These are phyloP conservation scores for Fusarium albosuccineum DNA, from an alignment of 2,329 filamentous ascomycete genomes.

Conservation along the genomic window DNA sequence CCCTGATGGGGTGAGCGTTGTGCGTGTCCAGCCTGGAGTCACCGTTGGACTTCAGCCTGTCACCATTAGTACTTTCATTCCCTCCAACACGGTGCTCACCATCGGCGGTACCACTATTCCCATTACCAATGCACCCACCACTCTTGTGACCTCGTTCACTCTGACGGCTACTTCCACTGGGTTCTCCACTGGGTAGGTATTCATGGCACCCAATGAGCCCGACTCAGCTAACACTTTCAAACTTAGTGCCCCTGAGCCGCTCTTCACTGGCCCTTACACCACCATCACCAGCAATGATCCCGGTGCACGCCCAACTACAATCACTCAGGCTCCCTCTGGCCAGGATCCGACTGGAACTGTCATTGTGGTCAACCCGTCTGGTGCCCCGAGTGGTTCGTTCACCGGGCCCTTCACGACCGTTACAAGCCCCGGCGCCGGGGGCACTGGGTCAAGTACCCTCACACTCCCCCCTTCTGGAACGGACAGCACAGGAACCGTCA, in stretches of 20 bases:
- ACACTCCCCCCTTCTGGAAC: background rate
- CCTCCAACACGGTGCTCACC: background rate
- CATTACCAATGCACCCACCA: background rate
- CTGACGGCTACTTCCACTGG: background rate
- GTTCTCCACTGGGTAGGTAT: background rate
- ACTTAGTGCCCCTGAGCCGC: background rate
- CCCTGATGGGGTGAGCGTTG: background rate
- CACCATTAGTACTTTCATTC: background rate
- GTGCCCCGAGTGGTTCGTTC: background rate
- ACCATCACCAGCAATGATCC: background rate
- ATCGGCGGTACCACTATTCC: background rate
- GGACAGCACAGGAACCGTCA: background rate
- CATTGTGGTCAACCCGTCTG: background rate
- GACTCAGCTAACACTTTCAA: background rate
- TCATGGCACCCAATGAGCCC: too few species aligned
- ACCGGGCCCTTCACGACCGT: background rate
- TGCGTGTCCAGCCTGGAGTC: conserved; percentile 1
- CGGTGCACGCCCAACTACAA: background rate
- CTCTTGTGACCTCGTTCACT: conserved; percentile 1
- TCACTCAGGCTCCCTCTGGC: background rate
- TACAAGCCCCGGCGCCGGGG: background rate
- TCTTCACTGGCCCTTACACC: background rate
- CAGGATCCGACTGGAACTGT: background rate
- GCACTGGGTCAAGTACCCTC: background rate
- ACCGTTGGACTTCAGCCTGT: background rate